Evolutionary conservation across 2,329 filamentous ascomycete genomes (phyloP).

Genomic region (Ploettnerulaceae sp.): DNA sequence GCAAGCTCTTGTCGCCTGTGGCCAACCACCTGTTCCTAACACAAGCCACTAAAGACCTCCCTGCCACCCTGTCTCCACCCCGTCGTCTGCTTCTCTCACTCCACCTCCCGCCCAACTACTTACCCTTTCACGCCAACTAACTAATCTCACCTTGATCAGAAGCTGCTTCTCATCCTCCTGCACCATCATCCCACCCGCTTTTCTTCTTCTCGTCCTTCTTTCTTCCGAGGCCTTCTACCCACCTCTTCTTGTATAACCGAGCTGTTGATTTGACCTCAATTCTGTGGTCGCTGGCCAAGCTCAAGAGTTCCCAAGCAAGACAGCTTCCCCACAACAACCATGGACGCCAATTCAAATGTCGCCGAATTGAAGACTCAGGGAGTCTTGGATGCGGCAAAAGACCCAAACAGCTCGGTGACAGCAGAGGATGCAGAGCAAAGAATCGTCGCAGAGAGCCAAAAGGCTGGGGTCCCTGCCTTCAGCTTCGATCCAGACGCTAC

Average conservation of each 20-base stretch:
- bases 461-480: conserved; percentile 55
- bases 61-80: not conserved
- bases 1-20: conserved; percentile 3
- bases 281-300: not conserved
- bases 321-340: conserved; percentile 20
- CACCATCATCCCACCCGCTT: not conserved
- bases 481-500: conserved; percentile 83
- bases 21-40: conserved; percentile 1
- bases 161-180: too few species aligned
- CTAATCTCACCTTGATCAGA: not conserved
- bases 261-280: conserved; percentile 2
- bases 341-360: conserved; percentile 28
- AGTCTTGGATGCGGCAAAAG: conserved; percentile 68
- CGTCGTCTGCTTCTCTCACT: not conserved
- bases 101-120: not conserved
- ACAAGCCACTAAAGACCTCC: not conserved
- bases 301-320: conserved; percentile 2
- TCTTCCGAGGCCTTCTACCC: not conserved
- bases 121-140: not conserved
- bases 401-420: conserved; percentile 63
- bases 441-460: conserved; percentile 71
- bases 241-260: not conserved
- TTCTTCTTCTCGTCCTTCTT: not conserved
- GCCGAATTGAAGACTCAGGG: conserved; percentile 77
- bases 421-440: conserved; percentile 67